Base-by-base conservation (phyloP, 257 asterid species). In the Asclepias syriaca region DNA sequence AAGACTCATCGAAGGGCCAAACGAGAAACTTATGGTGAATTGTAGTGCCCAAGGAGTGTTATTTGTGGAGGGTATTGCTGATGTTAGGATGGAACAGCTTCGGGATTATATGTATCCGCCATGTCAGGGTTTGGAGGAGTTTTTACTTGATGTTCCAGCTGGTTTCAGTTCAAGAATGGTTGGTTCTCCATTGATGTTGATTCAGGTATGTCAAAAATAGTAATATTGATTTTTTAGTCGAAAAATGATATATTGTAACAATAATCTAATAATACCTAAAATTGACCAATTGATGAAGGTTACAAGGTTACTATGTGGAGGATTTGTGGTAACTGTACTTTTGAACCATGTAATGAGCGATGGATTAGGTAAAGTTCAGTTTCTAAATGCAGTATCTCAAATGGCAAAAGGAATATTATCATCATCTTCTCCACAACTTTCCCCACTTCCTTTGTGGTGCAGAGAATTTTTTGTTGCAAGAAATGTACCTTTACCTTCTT, bases 1-100 rank as follows among this genome's bases (percentile, higher is more conserved):
- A 0, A 57, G 84, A 24, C 48, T 80, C 10, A 37, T 69, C 18
- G 77, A 79, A 79, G 75, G 76, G 8, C 68, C 65, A 2, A 37
- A 74, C 59, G 72, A 88, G 65, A 90, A 90, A 66, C 84, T 90
- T 69, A 84, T 77, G 84, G 96, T 88, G 29, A 22, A 79, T 40
- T 79, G 83, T 39, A 71, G 22, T 18, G 74, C 64, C 1, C 75
- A 80, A 46, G 80, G 83, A 21, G 70, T 72, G 6, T 0, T 68
- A 69, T 80, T 75, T 51, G 58, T 76, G 4, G 83, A 75, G 16
- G 84, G 76, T 19, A 65, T 27, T 65, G 78, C 77, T 2, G 70
- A 76, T 1, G 70, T 76, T 3, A 69, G 2, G 15, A 13, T 80
- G 3, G 68, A 70, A 27, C 73, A 80, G 39, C 50, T 79, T 13